A percentile compares a stretch with the other conserved stretches of the same genome.
Evolutionary conservation across 305 asterid species (phyloP).

Genomic region (Ilex paraguariensis): DNA sequence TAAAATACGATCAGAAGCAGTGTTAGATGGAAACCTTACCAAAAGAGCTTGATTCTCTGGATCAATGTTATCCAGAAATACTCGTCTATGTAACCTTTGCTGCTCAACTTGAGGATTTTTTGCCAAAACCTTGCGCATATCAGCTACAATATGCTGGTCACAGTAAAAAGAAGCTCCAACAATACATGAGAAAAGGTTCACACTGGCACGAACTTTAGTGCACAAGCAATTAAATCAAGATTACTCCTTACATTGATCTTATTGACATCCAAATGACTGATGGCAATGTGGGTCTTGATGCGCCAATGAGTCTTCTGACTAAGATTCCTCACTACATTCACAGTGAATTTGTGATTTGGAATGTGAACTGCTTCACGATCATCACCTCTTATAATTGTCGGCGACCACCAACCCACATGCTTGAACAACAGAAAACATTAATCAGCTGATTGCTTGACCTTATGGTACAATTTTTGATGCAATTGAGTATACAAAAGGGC

Average conservation of each 20-base stretch:
- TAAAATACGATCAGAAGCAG: no score
- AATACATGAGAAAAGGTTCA: neutral
- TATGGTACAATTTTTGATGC: no score
- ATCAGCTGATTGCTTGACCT: no score
- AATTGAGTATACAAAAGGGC: no score
- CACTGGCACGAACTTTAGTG: neutral
- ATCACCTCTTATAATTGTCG: conserved; percentile 9
- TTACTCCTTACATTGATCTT: conserved; percentile 4
- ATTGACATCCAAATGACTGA: conserved; percentile 10
- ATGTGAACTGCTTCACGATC: conserved; percentile 7
- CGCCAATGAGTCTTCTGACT: conserved; percentile 9
- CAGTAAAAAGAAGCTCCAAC: neutral
- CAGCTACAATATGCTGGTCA: conserved; percentile 3
- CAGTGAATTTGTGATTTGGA: conserved; percentile 6
- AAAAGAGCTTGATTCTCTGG: neutral
- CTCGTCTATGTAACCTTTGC: conserved; percentile 6
- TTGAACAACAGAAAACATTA: neutral
- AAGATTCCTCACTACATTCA: conserved; percentile 6
- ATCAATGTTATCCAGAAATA: conserved; percentile 3
- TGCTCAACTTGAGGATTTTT: conserved; percentile 7
- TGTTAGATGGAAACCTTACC: neutral
- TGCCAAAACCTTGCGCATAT: conserved; percentile 10
- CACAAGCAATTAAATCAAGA: neutral
- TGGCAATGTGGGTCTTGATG: conserved; percentile 4
- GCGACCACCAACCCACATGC: conserved; percentile 11